Evolutionary conservation across 1,284 basidiomycete genomes (phyloP).

Genomic region (Caloboletus inedulis): DNA sequence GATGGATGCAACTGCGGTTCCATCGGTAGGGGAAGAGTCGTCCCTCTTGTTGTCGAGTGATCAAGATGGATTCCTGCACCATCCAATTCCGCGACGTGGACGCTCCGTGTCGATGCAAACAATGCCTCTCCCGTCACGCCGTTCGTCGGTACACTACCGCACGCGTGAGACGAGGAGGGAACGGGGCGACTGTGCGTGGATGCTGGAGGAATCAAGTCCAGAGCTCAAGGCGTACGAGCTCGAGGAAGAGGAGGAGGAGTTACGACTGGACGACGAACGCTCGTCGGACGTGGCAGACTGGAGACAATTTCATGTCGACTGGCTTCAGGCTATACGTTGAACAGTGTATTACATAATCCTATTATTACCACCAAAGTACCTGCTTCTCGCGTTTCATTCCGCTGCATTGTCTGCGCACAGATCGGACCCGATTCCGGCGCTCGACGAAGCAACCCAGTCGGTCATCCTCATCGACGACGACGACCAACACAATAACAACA

Average conservation of each 20-base stretch:
- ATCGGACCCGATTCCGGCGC: constrained; percentile 10
- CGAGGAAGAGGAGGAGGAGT: constrained; percentile 1
- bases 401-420: constrained; percentile 19
- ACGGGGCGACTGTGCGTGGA: constrained; percentile 25
- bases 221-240: constrained; percentile 12
- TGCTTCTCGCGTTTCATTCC: not conserved
- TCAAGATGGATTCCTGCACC: constrained; percentile 7
- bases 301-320: constrained; percentile 32
- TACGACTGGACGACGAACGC: constrained; percentile 5
- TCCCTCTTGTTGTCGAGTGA: constrained; percentile 18
- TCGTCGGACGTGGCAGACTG: constrained; percentile 15
- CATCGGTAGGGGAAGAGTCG: constrained; percentile 14
- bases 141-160: constrained; percentile 3
- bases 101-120: constrained; percentile 15
- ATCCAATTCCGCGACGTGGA: constrained; percentile 7
- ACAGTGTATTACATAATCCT: constrained; percentile 24
- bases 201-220: constrained; percentile 28
- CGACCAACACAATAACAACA: not conserved
- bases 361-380: not conserved
- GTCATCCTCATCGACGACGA: constrained; percentile 5
- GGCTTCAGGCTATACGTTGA: constrained; percentile 19
- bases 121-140: constrained; percentile 8
- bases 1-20: not conserved
- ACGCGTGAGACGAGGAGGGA: constrained; percentile 7
- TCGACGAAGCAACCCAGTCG: not conserved